Evolutionary conservation across 2,329 filamentous ascomycete genomes (phyloP).

Genomic region (Akanthomyces uredinophilus): DNA sequence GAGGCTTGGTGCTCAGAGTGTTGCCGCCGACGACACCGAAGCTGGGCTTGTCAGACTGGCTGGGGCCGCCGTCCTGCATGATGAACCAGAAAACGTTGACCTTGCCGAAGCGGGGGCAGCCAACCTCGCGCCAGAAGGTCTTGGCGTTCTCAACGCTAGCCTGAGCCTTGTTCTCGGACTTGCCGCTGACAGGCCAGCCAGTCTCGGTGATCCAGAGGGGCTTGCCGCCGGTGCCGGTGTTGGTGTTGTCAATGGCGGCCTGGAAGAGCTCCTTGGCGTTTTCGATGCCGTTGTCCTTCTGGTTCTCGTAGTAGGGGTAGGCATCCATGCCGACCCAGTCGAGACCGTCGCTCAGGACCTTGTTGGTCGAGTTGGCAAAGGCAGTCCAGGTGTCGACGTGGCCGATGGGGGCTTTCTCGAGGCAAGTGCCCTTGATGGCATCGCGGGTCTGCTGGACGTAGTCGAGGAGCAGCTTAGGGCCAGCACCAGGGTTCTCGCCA

Average conservation of each 20-base stretch:
- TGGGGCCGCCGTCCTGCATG: conserved; percentile 59
- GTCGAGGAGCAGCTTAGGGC: conserved; percentile 55
- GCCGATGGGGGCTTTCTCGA: conserved; percentile 58
- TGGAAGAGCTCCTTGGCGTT: conserved; percentile 64
- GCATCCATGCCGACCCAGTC: conserved; percentile 84
- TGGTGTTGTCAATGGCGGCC: conserved; percentile 57
- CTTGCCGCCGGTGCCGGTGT: conserved; percentile 57
- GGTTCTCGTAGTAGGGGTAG: conserved; percentile 79
- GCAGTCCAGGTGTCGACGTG: conserved; percentile 89
- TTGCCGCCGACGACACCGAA: conserved; percentile 63
- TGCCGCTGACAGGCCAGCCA: conserved; percentile 74
- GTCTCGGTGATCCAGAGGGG: conserved; percentile 84
- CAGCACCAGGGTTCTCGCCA: conserved; percentile 56
- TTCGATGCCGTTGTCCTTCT: conserved; percentile 59
- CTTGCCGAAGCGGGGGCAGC: conserved; percentile 63
- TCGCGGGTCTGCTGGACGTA: conserved; percentile 68
- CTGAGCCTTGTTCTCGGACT: conserved; percentile 55
- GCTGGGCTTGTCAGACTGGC: conserved; percentile 53
- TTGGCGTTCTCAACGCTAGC: conserved; percentile 64
- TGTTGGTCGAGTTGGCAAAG: conserved; percentile 69
- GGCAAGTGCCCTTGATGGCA: conserved; percentile 56
- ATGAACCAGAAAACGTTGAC: conserved; percentile 73
- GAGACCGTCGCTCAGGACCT: conserved; percentile 59
- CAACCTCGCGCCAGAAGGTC: conserved; percentile 75
- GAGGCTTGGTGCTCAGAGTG: conserved; percentile 44